Evolutionary conservation across 2,329 filamentous ascomycete species (phyloP), one percentile per base, ranked within the genome.

Genomic region (Acarospora socialis): DNA sequence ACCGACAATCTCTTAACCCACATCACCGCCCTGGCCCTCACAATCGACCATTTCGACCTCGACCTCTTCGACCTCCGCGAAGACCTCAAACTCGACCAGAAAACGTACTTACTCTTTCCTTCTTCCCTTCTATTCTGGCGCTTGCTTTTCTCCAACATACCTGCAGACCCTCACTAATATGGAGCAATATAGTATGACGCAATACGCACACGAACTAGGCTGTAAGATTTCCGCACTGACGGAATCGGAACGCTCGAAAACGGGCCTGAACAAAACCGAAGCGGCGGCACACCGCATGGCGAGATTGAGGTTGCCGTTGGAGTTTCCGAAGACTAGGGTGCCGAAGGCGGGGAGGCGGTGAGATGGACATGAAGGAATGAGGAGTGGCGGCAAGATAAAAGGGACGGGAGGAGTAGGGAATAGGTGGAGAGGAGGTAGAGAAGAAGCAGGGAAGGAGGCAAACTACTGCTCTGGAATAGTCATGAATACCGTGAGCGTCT

Each of bases 261-360:
- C 31, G 21, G 22, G 26, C 9, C 9, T 42, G 5, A 17, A 7
- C 13, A 38, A 36, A 16, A 30, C 25, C 14, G 40, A 42, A 22
- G 33, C 8, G 9, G 9, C 5, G 28, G 20, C 5, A 8, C 32
- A 37, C 28, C 20, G 30, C 7, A 12, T 39, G 7, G 40, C 38
- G 12, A 36, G 20, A 27, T 34, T 43, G 17, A 39, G 16, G 16
- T 13, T 43, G 20, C 40, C 40, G 25, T 35, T 43, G 24, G 28
- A 34, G n/a, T 41, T 43, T 22, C 40, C 38, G 2, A 38, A 35
- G 17, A 33, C 28, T 23, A 37, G 32, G 19, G n/a, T 35, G 12
- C 30, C 20, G 5, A 26, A 21, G 22, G 26, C 9, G 19, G 26
- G 26, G 29, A 35, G 29, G 21, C 24, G 20, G 26, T 13, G 15